A percentile compares a stretch with the other conserved stretches of the same genome.
These are phyloP conservation scores for Lophiostoma macrostomum DNA, from an alignment of 495 filamentous ascomycete genomes.

Conservation along the genomic window DNA sequence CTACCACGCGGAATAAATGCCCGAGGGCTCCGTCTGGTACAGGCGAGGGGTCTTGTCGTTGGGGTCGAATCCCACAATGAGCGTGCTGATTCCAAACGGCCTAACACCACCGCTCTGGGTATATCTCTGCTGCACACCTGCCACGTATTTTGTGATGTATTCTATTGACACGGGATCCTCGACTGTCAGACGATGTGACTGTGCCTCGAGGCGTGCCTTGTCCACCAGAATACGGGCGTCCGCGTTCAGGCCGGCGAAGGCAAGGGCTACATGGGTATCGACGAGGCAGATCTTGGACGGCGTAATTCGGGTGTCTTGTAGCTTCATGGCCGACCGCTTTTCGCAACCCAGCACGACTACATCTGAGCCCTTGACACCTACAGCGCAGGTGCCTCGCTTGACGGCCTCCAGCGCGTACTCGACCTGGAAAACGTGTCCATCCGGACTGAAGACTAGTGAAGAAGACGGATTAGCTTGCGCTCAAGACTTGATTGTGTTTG, in stretches of 20 bases:
- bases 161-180: constrained; percentile 97
- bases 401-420: constrained; percentile 99
- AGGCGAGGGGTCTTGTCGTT: constrained; percentile 79
- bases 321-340: constrained; percentile 97
- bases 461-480: constrained; percentile 15
- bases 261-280: constrained; percentile 92
- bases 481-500: not conserved
- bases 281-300: constrained; percentile 95
- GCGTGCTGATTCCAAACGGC: constrained; percentile 95
- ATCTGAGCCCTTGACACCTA: constrained; percentile 91
- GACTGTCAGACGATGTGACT: constrained; percentile 96
- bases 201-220: constrained; percentile 93
- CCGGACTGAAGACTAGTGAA: constrained; percentile 63
- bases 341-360: constrained; percentile 97
- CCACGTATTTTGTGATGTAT: constrained; percentile 98
- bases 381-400: constrained; percentile 97
- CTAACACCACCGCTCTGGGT: constrained; percentile 96
- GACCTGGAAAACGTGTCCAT: constrained; percentile 99
- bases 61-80: constrained; percentile 95
- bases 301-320: constrained; percentile 98
- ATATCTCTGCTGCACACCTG: constrained; percentile 95
- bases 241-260: constrained; percentile 94
- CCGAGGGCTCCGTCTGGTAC: constrained; percentile 97
- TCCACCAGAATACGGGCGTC: constrained; percentile 96
- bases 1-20: constrained; percentile 97